A percentile compares a stretch with the other conserved stretches of the same genome.
phyloP scores from a whole-genome alignment of 352 stramenopile species.

The Phytopythium ostracodes region DNA sequence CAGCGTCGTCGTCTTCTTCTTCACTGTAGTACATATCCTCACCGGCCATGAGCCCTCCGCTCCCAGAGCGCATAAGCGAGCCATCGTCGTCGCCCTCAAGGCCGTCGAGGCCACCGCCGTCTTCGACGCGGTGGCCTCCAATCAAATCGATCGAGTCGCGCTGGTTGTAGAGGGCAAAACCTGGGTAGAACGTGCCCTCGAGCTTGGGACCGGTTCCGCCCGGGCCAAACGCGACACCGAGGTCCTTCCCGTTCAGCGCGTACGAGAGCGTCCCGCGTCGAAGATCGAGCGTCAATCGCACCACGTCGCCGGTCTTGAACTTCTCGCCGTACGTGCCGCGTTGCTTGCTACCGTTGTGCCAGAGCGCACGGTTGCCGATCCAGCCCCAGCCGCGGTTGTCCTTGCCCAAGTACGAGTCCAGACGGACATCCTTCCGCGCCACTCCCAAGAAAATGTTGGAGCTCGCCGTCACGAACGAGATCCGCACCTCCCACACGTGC shows the following conservation, averaged over 20 bases:
- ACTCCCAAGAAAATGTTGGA: slow-evolving; percentile 90
- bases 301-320: slow-evolving; percentile 85
- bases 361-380: slow-evolving; percentile 88
- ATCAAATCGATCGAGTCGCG: slow-evolving; percentile 84
- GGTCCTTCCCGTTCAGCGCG: slow-evolving; percentile 86
- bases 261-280: slow-evolving; percentile 83
- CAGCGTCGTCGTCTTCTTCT: slow-evolving; percentile 72
- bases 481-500: slow-evolving; percentile 88
- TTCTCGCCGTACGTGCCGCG: slow-evolving; percentile 88
- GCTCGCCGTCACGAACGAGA: slow-evolving; percentile 83
- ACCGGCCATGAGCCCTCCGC: slow-evolving; percentile 21
- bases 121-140: slow-evolving; percentile 79
- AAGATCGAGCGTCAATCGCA: slow-evolving; percentile 81
- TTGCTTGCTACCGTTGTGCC: slow-evolving; percentile 90
- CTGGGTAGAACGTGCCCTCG: slow-evolving; percentile 84
- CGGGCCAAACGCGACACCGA: slow-evolving; percentile 86
- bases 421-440: slow-evolving; percentile 72
- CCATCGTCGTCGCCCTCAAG: slow-evolving; percentile 18
- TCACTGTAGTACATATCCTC: slow-evolving; percentile 83
- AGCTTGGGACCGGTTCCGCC: slow-evolving; percentile 81
- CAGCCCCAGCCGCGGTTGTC: slow-evolving; percentile 90
- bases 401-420: slow-evolving; percentile 90
- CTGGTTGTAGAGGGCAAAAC: slow-evolving; percentile 87
- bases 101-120: slow-evolving; percentile 22
- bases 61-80: slow-evolving; percentile 24